Conservation (phyloP, 306 rosid species). For the Parietaria judaica region DNA sequence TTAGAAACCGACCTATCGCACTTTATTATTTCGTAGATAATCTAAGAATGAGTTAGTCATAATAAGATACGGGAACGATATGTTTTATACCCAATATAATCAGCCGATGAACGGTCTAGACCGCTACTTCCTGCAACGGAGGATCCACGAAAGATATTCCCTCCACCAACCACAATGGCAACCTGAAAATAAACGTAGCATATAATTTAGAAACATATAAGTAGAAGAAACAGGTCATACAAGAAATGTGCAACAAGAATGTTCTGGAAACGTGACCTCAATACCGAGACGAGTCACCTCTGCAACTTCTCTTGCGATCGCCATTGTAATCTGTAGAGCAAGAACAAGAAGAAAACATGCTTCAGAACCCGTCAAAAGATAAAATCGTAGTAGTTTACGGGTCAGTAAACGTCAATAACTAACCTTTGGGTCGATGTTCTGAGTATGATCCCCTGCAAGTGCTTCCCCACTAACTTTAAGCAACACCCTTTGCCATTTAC, state of each 20-base stretch:
- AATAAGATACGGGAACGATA: background rate
- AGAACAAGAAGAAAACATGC: background rate
- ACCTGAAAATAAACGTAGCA: slow-evolving; percentile 53
- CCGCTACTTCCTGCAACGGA: slow-evolving; percentile 87
- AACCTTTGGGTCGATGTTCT: slow-evolving; percentile 96
- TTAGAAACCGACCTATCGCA: too few relatives aligned
- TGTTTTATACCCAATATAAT: slow-evolving; percentile 69
- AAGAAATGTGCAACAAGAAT: slow-evolving; percentile 2
- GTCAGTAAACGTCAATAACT: slow-evolving; percentile 4
- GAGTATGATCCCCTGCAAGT: slow-evolving; percentile 74
- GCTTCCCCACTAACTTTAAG: slow-evolving; percentile 99
- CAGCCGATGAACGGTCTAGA: slow-evolving; percentile 95
- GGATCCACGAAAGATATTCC: slow-evolving; percentile 92
- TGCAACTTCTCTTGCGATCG: slow-evolving; percentile 94
- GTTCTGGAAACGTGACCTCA: slow-evolving; percentile 48
- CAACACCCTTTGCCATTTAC: slow-evolving; percentile 83
- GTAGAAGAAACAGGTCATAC: background rate
- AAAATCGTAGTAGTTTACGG: background rate
- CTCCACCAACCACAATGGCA: slow-evolving; percentile 95
- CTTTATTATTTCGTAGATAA: too few relatives aligned
- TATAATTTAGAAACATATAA: slow-evolving; percentile 7
- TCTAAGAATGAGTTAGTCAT: background rate
- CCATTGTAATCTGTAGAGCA: slow-evolving; percentile 63
- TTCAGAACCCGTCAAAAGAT: slow-evolving; percentile 19
- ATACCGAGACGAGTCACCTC: slow-evolving; percentile 89